A percentile compares a stretch with the other conserved stretches of the same genome.
These are phyloP conservation scores for Stephanodiscus triporus DNA, from an alignment of 108 stramenopile genomes.

Conservation along the genomic window DNA sequence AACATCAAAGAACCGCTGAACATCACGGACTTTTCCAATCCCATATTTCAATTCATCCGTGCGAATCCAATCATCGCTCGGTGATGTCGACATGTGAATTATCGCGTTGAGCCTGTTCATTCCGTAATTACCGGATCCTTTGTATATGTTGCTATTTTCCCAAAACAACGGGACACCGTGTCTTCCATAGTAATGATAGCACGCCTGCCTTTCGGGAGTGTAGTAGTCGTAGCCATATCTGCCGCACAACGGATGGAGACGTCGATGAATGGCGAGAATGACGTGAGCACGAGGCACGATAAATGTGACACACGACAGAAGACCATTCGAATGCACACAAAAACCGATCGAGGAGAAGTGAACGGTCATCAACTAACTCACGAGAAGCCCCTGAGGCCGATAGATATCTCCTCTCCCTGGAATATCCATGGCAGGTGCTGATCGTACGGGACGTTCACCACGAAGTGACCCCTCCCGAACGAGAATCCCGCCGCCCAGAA, in stretches of 20 bases:
- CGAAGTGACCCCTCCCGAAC: conserved; percentile 88
- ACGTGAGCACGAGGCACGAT: background rate
- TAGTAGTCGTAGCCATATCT: conserved; percentile 88
- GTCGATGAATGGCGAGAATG: background rate
- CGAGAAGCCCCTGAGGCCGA: conserved; percentile 86
- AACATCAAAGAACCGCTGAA: conserved; percentile 72
- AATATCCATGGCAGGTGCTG: conserved; percentile 82
- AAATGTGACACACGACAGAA: background rate
- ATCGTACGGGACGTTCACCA: conserved; percentile 89
- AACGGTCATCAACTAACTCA: conserved; percentile 13
- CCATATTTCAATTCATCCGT: conserved; percentile 75
- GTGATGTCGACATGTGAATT: conserved; percentile 76
- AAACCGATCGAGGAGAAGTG: background rate
- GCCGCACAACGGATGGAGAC: background rate
- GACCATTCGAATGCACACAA: background rate
- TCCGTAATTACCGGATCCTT: conserved; percentile 61
- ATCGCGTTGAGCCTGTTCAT: conserved; percentile 86
- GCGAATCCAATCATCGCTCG: conserved; percentile 36
- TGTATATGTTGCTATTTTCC: conserved; percentile 71
- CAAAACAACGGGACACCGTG: conserved; percentile 78
- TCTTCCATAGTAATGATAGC: conserved; percentile 89
- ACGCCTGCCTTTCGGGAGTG: conserved; percentile 70
- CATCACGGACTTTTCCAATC: conserved; percentile 72
- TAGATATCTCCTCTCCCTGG: conserved; percentile 86
- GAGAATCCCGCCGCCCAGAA: conserved; percentile 96